phyloP scores from a whole-genome alignment of 2,329 filamentous ascomycete species.

The Monilinia laxa region DNA sequence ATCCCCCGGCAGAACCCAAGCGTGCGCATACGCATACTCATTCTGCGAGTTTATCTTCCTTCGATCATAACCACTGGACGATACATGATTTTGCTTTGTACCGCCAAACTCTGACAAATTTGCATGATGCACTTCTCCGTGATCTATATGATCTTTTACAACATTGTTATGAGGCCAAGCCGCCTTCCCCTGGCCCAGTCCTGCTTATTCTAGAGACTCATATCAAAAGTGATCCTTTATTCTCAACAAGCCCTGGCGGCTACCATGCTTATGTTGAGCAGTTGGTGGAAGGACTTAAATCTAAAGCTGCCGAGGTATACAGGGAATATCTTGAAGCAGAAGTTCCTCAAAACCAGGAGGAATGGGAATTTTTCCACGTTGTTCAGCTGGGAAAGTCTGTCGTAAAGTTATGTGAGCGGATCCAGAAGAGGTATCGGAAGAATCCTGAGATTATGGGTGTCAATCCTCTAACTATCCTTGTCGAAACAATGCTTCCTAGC shows the following conservation, averaged over 20 bases:
- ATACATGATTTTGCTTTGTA: slow-evolving; percentile 68
- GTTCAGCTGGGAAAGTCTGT: slow-evolving; percentile 86
- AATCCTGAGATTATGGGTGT: slow-evolving; percentile 83
- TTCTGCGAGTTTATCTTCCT: slow-evolving; percentile 50
- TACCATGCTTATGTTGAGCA: slow-evolving; percentile 69
- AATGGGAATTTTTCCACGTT: slow-evolving; percentile 90
- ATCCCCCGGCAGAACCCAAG: slow-evolving; percentile 64
- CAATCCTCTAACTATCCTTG: slow-evolving; percentile 64
- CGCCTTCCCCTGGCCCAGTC: slow-evolving; percentile 74
- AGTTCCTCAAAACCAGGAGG: slow-evolving; percentile 74
- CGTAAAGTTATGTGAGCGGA: slow-evolving; percentile 79
- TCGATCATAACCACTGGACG: slow-evolving; percentile 64
- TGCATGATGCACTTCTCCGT: slow-evolving; percentile 80
- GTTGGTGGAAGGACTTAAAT: slow-evolving; percentile 68
- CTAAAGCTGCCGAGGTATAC: slow-evolving; percentile 78
- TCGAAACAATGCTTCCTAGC: slow-evolving; percentile 80
- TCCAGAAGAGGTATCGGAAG: slow-evolving; percentile 87
- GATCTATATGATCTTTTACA: slow-evolving; percentile 87
- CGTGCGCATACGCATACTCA: slow-evolving; percentile 37
- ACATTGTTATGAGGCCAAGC: slow-evolving; percentile 85
- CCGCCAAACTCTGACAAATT: slow-evolving; percentile 68
- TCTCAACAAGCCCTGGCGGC: slow-evolving; percentile 68
- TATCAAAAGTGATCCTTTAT: slow-evolving; percentile 74
- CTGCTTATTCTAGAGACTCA: slow-evolving; percentile 79
- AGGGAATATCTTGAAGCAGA: slow-evolving; percentile 73